These are phyloP conservation scores for Trichosporon asahii DNA, from an alignment of 1,284 basidiomycete species.

Conservation along the genomic window DNA sequence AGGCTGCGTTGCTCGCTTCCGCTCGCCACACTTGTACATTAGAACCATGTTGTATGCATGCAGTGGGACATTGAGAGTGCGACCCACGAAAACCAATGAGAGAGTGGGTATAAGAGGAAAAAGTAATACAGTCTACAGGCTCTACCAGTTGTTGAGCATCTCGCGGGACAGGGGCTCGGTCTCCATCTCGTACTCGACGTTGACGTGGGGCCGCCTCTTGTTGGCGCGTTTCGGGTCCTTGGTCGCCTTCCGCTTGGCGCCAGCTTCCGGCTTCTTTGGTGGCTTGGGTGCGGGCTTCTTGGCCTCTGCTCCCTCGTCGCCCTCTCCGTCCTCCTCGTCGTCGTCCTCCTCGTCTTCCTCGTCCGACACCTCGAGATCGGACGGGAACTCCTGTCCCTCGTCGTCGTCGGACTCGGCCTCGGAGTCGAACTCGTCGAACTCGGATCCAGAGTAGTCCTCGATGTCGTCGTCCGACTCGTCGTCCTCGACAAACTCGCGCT, in stretches of 20 bases:
- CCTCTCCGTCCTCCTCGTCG: conserved; percentile 46
- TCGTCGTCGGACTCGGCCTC: conserved; percentile 34
- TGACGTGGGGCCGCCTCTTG: conserved; percentile 63
- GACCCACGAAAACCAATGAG: conserved; percentile 5
- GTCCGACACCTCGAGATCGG: conserved; percentile 48
- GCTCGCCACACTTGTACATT: neutral
- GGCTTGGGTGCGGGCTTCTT: conserved; percentile 15
- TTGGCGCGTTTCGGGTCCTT: conserved; percentile 60
- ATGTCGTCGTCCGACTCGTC: conserved; percentile 58
- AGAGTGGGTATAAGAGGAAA: conserved; percentile 10
- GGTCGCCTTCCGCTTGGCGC: conserved; percentile 48
- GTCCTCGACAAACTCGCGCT: conserved; percentile 81
- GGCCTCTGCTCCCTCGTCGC: conserved; percentile 42
- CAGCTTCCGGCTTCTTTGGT: conserved; percentile 28
- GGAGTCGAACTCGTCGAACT: conserved; percentile 50
- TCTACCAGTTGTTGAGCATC: conserved; percentile 54
- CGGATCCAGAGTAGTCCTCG: conserved; percentile 59
- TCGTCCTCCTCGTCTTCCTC: conserved; percentile 50
- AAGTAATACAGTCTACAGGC: conserved; percentile 9
- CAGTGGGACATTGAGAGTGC: conserved; percentile 9
- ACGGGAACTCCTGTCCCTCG: conserved; percentile 41
- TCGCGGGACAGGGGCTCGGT: conserved; percentile 63
- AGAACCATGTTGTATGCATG: conserved; percentile 31
- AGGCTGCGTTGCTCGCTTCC: neutral
- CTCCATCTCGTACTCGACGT: conserved; percentile 94